Evolutionary conservation across 306 rosid species (phyloP), one percentile per base, ranked within the genome.

Genomic region (Citrullus mucosospermus): DNA sequence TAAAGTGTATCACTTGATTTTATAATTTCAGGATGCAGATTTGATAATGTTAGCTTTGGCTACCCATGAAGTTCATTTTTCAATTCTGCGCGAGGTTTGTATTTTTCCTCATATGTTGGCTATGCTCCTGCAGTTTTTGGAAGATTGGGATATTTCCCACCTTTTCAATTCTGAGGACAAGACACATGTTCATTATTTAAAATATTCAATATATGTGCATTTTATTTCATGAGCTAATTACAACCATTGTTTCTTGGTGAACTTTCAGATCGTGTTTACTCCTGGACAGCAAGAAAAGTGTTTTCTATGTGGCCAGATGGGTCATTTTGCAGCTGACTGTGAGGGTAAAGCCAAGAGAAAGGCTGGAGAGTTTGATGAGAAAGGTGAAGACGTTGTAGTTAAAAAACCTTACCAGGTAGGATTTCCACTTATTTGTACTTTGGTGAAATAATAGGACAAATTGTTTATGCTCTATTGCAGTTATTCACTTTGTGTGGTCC

Each of bases 31-130:
- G 99, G 99, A 96, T 89, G 99, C 99, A 13, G 99, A 96, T 89
- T 86, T 96, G 86, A 96, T 96, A 76, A 96, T 96, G 99, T 84
- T 96, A 86, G 99, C 90, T 71, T 84, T 96, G 86, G 96, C 99
- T 79, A 96, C 98, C 67, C 99, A 96, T 85, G 99, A 96, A 86
- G 65, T 93, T 77, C 99, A 96, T 88, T 96, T 96, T 84, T 91
- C 99, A 77, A 93, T 96, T 80, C 91, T 96, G 77, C 89, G 99
- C 78, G 99, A 96, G 98, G 99, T 96, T 75, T 81, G 95, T 82
- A 76, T 60, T 77, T 58, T 43, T 54, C 30, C 38, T 51, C 20
- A 2, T 57, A 38, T 38, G 17, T 17, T 66, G 50, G 25, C 48
- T 36, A 66, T 18, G 22, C 36, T 73, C 9, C 56, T 34, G 34